Evolutionary conservation across 2,329 filamentous ascomycete species (phyloP).

Genomic region (Rhynchosporium graminicola): DNA sequence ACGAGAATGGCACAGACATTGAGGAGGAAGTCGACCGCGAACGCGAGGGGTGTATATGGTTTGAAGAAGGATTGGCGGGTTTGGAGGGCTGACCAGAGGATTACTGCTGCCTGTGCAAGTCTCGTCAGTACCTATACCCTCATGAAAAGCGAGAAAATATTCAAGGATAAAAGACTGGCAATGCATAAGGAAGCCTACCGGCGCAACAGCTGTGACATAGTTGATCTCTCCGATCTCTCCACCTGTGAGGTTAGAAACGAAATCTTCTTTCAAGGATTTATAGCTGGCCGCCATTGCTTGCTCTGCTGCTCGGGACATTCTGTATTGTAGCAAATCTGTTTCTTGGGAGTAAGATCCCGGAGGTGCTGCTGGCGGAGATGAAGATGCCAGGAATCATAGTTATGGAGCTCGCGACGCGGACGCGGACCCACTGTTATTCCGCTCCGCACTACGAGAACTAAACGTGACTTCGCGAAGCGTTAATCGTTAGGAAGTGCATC

Average conservation of each 20-base stretch:
- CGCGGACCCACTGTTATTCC: neutral
- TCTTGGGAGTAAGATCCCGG: constrained; percentile 17
- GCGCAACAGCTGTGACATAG: constrained; percentile 78
- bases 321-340: neutral
- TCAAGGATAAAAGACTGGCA: neutral
- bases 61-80: constrained; percentile 81
- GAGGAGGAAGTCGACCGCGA: constrained; percentile 81
- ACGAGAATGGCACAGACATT: constrained; percentile 82
- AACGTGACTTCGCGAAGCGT: neutral
- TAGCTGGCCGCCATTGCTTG: constrained; percentile 59
- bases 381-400: constrained; percentile 32
- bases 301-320: constrained; percentile 38
- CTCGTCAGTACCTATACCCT: constrained; percentile 15
- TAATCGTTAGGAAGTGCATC: no score
- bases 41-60: constrained; percentile 67
- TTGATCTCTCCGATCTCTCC: constrained; percentile 85
- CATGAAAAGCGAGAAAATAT: neutral
- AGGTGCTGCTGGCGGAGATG: constrained; percentile 3
- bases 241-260: constrained; percentile 88
- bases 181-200: constrained; percentile 58
- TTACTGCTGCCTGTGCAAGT: constrained; percentile 65
- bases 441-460: neutral
- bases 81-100: constrained; percentile 89
- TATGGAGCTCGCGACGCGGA: constrained; percentile 2
- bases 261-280: constrained; percentile 91